Base-by-base conservation (phyloP, 208 protist species). In the Leishmania tropica region DNA sequence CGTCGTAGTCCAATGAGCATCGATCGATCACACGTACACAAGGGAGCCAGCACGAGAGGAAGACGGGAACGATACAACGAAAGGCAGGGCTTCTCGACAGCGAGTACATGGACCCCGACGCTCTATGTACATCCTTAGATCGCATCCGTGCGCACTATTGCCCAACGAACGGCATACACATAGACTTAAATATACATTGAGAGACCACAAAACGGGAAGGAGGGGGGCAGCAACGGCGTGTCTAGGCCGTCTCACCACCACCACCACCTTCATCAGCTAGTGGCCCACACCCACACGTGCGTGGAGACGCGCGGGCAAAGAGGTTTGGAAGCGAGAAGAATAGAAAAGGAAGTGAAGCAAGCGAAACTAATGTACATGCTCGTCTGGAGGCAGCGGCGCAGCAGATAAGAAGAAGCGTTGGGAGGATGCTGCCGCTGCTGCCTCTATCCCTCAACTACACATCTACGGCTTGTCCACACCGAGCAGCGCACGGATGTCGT, bases 401-500 rank as follows among this genome's bases (percentile, higher is more conserved):
- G 15, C 28, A 40, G 15, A 40, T 2, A 37, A 67, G 3, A 19
- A 53, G 28, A 17, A 28, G 13, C 8, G 31, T 19, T 8, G 62
- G 21, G 42, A 6, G 68, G 42, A 54, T 11, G 40, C 40, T 31
- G 70, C 13, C 17, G 17, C 10, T 54, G 17, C 3, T 74, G 40
- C 70, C 17, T n/a, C 40, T 19, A 15, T 6, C 10, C 28, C 62
- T 19, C 31, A 2, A 68, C 62, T 35, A 31, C 13, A 68, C 75
- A 45, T 42, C 51, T 71, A 80, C 60, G 0, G 47, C 24, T 28
- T 75, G 15, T 86, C 54, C 48, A 83, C 31, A 8, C 75, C 76
- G 51, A 92, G 74, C 13, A 92, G 77, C 54, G 82, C 81, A 37
- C 83, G 81, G 60, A 94, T 87, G 65, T 93, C 86, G 53, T 92